Evolutionary conservation across 2,329 filamentous ascomycete species (phyloP).

Genomic region (Claviceps paspali): DNA sequence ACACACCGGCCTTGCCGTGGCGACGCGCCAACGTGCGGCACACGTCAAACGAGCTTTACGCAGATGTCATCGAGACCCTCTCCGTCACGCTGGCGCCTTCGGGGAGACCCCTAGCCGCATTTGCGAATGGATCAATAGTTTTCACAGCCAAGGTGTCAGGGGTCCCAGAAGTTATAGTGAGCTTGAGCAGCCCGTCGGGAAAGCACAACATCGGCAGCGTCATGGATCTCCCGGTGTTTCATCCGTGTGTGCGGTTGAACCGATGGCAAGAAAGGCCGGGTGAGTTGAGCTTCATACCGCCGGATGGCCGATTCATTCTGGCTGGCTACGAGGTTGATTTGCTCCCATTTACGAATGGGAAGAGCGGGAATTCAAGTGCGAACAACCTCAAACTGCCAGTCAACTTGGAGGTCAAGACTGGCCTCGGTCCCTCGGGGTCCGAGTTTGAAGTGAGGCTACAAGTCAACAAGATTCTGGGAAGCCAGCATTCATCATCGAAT

Average conservation of each 20-base stretch:
- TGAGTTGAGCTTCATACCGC: slow-evolving; percentile 88
- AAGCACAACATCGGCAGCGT: slow-evolving; percentile 58
- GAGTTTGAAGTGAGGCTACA: slow-evolving; percentile 82
- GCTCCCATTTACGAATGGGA: slow-evolving; percentile 51
- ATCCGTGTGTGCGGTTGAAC: slow-evolving; percentile 84
- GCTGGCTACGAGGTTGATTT: slow-evolving; percentile 91
- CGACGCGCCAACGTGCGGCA: slow-evolving; percentile 82
- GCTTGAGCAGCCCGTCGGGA: slow-evolving; percentile 66
- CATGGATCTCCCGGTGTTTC: slow-evolving; percentile 83
- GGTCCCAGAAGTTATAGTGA: slow-evolving; percentile 76
- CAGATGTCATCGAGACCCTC: slow-evolving; percentile 84
- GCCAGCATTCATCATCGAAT: slow-evolving; percentile 16
- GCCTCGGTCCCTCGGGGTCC: slow-evolving; percentile 55
- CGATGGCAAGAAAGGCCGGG: slow-evolving; percentile 80
- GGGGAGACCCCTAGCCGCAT: slow-evolving; percentile 70
- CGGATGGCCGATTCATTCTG: slow-evolving; percentile 84
- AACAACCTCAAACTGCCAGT: slow-evolving; percentile 69
- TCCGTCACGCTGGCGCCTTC: slow-evolving; percentile 82
- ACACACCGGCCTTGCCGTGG: slow-evolving; percentile 59
- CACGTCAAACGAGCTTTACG: slow-evolving; percentile 93
- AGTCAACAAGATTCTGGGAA: slow-evolving; percentile 48
- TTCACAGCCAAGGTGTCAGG: slow-evolving; percentile 94
- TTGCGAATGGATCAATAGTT: slow-evolving; percentile 81
- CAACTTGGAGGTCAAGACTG: slow-evolving; percentile 65
- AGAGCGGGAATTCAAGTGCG: slow-evolving; percentile 36